These are phyloP conservation scores for Pezicula carpinea DNA, from an alignment of 2,329 filamentous ascomycete genomes.

Conservation along the genomic window DNA sequence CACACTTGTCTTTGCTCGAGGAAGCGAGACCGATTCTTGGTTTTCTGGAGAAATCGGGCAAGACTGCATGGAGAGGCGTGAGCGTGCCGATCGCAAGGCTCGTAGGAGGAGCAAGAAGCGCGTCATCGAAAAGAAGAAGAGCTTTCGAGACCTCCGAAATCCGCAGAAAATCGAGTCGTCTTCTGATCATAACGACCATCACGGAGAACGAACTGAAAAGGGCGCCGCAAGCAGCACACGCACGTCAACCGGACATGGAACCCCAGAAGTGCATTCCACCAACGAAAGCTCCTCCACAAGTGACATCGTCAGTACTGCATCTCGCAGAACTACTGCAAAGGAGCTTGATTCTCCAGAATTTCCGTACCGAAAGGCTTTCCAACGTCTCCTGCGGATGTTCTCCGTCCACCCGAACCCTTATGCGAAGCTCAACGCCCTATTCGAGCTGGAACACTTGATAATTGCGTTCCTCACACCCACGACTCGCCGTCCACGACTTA, in stretches of 20 bases:
- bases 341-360: conserved; percentile 49
- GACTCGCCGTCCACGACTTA: conserved; percentile 24
- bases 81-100: conserved; percentile 45
- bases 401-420: conserved; percentile 85
- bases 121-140: conserved; percentile 61
- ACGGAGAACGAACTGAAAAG: conserved; percentile 16
- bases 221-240: conserved; percentile 14
- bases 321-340: conserved; percentile 20
- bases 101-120: conserved; percentile 43
- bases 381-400: conserved; percentile 76
- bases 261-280: conserved; percentile 18
- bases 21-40: conserved; percentile 87
- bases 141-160: conserved; percentile 59
- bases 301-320: conserved; percentile 12
- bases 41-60: conserved; percentile 60
- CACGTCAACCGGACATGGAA: conserved; percentile 16
- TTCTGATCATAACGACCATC: conserved; percentile 16
- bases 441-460: conserved; percentile 79
- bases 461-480: conserved; percentile 64
- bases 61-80: conserved; percentile 57
- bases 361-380: conserved; percentile 76
- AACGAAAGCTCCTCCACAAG: conserved; percentile 24
- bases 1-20: conserved; percentile 73
- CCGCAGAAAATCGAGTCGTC: conserved; percentile 35
- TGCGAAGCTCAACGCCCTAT: conserved; percentile 76